Conservation (phyloP, 2,329 filamentous ascomycete species). For the Geosmithia flava region DNA sequence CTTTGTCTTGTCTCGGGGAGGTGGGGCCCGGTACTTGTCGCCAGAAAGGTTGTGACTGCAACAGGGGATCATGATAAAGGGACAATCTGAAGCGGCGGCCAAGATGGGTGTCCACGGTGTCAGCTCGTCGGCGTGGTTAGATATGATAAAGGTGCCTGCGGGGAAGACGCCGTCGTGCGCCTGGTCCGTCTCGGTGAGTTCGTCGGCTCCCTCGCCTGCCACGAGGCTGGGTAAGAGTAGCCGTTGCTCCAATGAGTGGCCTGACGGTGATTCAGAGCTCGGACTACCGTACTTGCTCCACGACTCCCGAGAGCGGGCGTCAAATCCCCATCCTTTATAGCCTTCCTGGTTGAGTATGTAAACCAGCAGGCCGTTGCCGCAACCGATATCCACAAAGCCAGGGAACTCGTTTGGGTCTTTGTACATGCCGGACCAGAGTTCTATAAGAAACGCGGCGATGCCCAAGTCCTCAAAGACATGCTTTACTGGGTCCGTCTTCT, state of each 20-base stretch:
- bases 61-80: constrained; percentile 90
- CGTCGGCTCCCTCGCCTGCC: constrained; percentile 1
- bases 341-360: constrained; percentile 72
- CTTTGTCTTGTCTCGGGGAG: constrained; percentile 35
- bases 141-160: constrained; percentile 76
- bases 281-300: constrained; percentile 58
- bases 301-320: constrained; percentile 73
- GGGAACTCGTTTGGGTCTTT: constrained; percentile 43
- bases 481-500: constrained; percentile 77
- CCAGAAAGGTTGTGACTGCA: constrained; percentile 84
- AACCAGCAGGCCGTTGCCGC: constrained; percentile 85
- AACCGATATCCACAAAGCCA: constrained; percentile 92
- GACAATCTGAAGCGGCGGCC: constrained; percentile 59
- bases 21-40: constrained; percentile 54
- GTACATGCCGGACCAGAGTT: constrained; percentile 86
- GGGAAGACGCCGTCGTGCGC: constrained; percentile 56
- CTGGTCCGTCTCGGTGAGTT: constrained; percentile 4
- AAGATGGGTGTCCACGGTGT: constrained; percentile 93
- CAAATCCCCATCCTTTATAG: constrained; percentile 80
- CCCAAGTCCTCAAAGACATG: constrained; percentile 91
- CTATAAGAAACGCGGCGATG: constrained; percentile 85
- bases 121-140: constrained; percentile 93
- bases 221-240: constrained; percentile 37
- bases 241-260: constrained; percentile 26
- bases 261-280: constrained; percentile 12